These are phyloP conservation scores for Exophiala aquamarina DNA, from an alignment of 2,329 filamentous ascomycete genomes.

Conservation along the genomic window DNA sequence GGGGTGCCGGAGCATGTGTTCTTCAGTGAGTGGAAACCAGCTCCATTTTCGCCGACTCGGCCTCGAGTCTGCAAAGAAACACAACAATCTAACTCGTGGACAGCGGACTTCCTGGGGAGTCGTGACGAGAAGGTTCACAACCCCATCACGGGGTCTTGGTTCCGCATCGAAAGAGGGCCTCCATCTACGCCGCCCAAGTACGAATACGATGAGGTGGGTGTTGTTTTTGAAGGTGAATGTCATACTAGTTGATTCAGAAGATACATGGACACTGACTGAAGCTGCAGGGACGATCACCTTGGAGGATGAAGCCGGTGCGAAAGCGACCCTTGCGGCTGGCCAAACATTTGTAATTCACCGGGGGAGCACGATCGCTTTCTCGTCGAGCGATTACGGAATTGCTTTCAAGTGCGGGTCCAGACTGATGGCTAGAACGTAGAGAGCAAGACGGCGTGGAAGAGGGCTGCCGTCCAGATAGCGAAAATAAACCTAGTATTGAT, in stretches of 20 bases:
- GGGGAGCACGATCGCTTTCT: conserved; percentile 22
- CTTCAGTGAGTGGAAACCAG: conserved; percentile 5
- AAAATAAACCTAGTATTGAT: too few relatives aligned
- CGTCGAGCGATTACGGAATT: conserved; percentile 12
- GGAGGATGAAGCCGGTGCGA: conserved; percentile 6
- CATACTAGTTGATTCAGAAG: background rate
- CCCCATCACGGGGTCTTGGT: conserved; percentile 22
- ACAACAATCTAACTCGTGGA: background rate
- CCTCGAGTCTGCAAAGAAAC: too few relatives aligned
- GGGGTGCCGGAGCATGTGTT: background rate
- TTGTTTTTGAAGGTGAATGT: conserved; percentile 22
- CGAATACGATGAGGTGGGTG: conserved; percentile 24
- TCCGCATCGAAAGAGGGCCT: conserved; percentile 20
- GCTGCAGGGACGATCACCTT: conserved; percentile 1
- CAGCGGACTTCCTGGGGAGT: background rate
- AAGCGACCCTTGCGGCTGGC: conserved; percentile 6
- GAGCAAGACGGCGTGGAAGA: conserved; percentile 7
- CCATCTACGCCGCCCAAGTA: conserved; percentile 22
- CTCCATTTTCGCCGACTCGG: too few relatives aligned
- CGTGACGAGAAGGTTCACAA: background rate
- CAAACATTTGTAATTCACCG: conserved; percentile 18
- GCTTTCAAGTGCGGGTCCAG: conserved; percentile 16
- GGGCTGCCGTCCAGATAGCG: too few relatives aligned
- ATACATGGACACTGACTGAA: conserved; percentile 6
- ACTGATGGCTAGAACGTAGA: conserved; percentile 3